Evolutionary conservation across 1,284 basidiomycete genomes (phyloP).

Genomic region (Thelephora terrestris): DNA sequence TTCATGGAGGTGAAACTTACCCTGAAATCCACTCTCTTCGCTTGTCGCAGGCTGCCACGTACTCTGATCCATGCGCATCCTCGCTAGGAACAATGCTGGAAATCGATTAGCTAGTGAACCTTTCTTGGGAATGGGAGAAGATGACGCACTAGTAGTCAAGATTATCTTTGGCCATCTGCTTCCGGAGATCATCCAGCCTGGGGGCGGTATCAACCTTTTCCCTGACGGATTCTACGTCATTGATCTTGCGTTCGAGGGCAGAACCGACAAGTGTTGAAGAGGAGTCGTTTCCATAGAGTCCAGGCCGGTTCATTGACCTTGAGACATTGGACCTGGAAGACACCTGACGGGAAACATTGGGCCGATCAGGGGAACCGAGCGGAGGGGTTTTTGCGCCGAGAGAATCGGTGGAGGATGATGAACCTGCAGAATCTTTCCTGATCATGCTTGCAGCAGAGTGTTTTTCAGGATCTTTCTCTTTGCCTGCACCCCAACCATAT

Average conservation of each 20-base stretch:
- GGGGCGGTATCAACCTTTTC: constrained; percentile 47
- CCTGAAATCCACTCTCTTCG: constrained; percentile 78
- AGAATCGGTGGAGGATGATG: constrained; percentile 23
- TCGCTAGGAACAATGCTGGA: constrained; percentile 66
- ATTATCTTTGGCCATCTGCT: constrained; percentile 61
- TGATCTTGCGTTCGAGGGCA: constrained; percentile 55
- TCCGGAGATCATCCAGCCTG: constrained; percentile 57
- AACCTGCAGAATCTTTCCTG: constrained; percentile 24
- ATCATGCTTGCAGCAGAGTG: constrained; percentile 27
- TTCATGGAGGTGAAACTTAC: constrained; percentile 29
- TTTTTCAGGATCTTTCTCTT: constrained; percentile 35
- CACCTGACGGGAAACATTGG: constrained; percentile 12
- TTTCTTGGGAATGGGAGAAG: constrained; percentile 3
- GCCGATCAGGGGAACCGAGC: constrained; percentile 9
- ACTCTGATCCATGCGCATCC: constrained; percentile 87
- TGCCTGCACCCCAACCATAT: constrained; percentile 62
- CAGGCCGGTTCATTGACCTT: constrained; percentile 25
- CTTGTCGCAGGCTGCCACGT: constrained; percentile 73
- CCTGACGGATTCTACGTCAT: constrained; percentile 45
- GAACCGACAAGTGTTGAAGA: constrained; percentile 64
- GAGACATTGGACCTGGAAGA: constrained; percentile 19
- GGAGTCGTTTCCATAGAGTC: constrained; percentile 46
- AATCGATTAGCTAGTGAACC: constrained; percentile 6
- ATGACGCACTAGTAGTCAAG: constrained; percentile 78
- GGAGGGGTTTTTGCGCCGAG: constrained; percentile 14